Percentiles rank a stretch among this genome's conserved stretches.
These are phyloP conservation scores for Hypsizygus marmoreus DNA, from an alignment of 768 basidiomycete genomes.

Conservation along the genomic window DNA sequence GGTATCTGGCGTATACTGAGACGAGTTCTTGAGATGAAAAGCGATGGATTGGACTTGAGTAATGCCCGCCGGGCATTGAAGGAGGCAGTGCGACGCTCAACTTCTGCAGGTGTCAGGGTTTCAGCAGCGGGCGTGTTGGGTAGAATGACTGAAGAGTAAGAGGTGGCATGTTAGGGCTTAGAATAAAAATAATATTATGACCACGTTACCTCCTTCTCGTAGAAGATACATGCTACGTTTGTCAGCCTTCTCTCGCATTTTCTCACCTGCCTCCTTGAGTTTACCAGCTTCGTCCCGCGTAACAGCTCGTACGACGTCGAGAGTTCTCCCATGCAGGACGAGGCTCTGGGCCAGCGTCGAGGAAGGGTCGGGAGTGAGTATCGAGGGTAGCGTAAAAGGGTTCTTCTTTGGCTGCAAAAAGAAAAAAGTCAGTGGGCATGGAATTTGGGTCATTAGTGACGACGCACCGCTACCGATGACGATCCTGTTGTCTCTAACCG, in stretches of 20 bases:
- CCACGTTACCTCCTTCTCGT: slow-evolving; percentile 84
- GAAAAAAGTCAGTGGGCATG: too few relatives aligned
- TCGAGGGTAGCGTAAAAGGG: slow-evolving; percentile 84
- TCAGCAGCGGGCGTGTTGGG: slow-evolving; percentile 83
- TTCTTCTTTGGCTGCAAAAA: slow-evolving; percentile 65
- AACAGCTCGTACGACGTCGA: slow-evolving; percentile 90
- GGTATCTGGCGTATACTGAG: slow-evolving; percentile 94
- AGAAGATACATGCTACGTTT: slow-evolving; percentile 95
- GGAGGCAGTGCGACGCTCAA: slow-evolving; percentile 83
- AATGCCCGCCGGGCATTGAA: slow-evolving; percentile 84
- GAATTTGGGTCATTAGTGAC: too few relatives aligned
- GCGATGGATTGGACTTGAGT: slow-evolving; percentile 87
- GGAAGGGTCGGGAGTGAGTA: slow-evolving; percentile 93
- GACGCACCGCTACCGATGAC: too few relatives aligned
- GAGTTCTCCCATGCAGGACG: slow-evolving; percentile 88
- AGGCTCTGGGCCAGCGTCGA: slow-evolving; percentile 78
- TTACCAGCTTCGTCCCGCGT: slow-evolving; percentile 86
- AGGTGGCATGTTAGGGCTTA: slow-evolving; percentile 5
- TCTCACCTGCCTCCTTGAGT: slow-evolving; percentile 87
- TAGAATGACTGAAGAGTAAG: slow-evolving; percentile 68
- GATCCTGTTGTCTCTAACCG: slow-evolving; percentile 66
- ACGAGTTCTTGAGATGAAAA: slow-evolving; percentile 94
- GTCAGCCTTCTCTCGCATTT: slow-evolving; percentile 84
- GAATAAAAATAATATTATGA: not conserved
- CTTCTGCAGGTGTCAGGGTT: slow-evolving; percentile 67